Evolutionary conservation across 305 asterid species (phyloP), one percentile per base, ranked within the genome.

Genomic region (Galium porrigens): DNA sequence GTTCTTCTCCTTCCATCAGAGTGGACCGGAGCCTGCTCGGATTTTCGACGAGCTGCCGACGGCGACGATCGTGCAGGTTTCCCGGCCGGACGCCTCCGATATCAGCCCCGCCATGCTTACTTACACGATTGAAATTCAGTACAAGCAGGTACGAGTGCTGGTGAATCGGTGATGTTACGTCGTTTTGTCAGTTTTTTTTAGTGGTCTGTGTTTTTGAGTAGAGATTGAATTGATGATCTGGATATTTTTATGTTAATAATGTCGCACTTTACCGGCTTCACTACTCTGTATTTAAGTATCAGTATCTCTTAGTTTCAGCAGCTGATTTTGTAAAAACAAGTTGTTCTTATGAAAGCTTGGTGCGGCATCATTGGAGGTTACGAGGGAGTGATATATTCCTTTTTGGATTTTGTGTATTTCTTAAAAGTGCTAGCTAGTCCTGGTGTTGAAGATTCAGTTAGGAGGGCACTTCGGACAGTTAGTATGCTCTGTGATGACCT

Each of bases 31-130:
- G 82, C 65, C 81, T 58, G 77, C 83, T 75, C 81, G 83, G 72
- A 86, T 86, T 55, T 91, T 91, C 68, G 96, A 91, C 7, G 95
- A 88, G 76, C 57, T 91, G 73, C 98, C 98, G 3, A 80, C 77
- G 67, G 94, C 90, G 15, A 83, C 75, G 4, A 79, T 91, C 54
- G 78, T 85, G 6, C 77, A 84, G 56, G 90, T 88, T 30, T 91
- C 95, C 33, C 80, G 94, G 44, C 85, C 94, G 53, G 98, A 91
- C 70, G 90, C 85, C 51, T 79, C 83, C 64, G 94, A 88, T 76
- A 72, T 88, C 78, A 80, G 94, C 54, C 98, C 98, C 12, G 76
- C 89, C 85, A 95, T 91, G 64, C 77, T 91, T 71, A 79, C 94
- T 0, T 91, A 91, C 73, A 86, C 86, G 55, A 91, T 91, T 72